phyloP scores from a whole-genome alignment of 129 eudicot genomes.

The Pulicaria dysenterica region DNA sequence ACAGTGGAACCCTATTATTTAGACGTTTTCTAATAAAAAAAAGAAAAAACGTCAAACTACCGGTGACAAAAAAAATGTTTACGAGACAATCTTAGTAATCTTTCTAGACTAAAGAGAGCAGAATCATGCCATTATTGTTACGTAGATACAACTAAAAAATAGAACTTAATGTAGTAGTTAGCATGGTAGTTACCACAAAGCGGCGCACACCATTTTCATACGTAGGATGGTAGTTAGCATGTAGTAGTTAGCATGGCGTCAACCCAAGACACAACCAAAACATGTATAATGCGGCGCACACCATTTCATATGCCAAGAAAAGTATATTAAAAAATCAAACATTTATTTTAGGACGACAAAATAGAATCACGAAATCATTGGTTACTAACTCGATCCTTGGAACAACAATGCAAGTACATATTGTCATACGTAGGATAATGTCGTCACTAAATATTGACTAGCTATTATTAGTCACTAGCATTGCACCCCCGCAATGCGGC shows the following conservation, averaged over 20 bases:
- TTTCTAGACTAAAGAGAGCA: too few relatives aligned
- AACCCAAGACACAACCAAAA: not conserved
- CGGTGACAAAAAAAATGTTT: too few relatives aligned
- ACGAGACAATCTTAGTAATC: too few relatives aligned
- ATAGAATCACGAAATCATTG: not conserved
- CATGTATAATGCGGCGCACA: not conserved
- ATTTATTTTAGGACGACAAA: not conserved
- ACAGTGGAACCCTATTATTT: too few relatives aligned
- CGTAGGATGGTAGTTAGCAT: not conserved
- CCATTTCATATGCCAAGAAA: conserved; percentile 6
- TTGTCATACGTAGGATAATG: not conserved
- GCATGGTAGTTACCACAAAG: conserved; percentile 11
- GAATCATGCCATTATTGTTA: too few relatives aligned
- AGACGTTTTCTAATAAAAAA: too few relatives aligned
- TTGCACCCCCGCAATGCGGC: too few relatives aligned
- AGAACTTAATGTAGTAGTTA: not conserved
- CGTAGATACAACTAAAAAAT: not conserved
- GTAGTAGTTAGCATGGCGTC: conserved; percentile 19
- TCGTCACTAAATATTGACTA: not conserved
- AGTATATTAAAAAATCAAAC: not conserved
- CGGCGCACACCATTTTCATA: too few relatives aligned
- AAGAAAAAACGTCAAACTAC: too few relatives aligned
- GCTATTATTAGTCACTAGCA: conserved; percentile 10
- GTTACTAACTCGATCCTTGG: not conserved
- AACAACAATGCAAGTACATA: conserved; percentile 1